phyloP scores from a whole-genome alignment of 192 early-diverging fungal genomes.

The Coemansia sp. region DNA sequence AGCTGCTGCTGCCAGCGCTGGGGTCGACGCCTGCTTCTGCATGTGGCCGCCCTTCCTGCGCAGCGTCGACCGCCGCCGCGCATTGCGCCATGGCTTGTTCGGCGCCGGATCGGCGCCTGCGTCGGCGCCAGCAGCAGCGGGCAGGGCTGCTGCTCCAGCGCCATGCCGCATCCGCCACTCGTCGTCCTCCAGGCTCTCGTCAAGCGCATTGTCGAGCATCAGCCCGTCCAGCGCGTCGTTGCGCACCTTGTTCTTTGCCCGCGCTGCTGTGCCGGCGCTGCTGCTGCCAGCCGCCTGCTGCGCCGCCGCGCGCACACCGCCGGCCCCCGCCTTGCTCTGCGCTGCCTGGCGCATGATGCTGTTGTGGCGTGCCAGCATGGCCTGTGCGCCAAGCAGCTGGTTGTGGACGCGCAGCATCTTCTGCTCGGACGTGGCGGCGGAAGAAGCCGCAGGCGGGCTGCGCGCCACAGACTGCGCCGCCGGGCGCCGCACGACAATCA shows the following conservation, averaged over 20 bases:
- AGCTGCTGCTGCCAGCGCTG: background rate
- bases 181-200: constrained; percentile 35
- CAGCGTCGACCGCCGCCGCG: constrained; percentile 45
- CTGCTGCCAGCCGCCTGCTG: constrained; percentile 1
- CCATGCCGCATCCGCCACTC: constrained; percentile 7
- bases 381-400: constrained; percentile 56
- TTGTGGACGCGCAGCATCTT: constrained; percentile 49
- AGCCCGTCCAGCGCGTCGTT: constrained; percentile 42
- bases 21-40: constrained; percentile 4
- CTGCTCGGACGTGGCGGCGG: constrained; percentile 27
- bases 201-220: constrained; percentile 51
- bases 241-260: constrained; percentile 32
- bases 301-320: background rate
- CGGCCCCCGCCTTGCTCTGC: background rate
- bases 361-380: constrained; percentile 51
- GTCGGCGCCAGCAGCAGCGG: constrained; percentile 4
- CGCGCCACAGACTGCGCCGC: background rate
- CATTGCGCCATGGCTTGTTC: constrained; percentile 43
- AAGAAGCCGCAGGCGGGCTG: background rate
- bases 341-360: constrained; percentile 37
- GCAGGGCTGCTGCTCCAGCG: background rate
- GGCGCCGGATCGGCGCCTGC: constrained; percentile 6
- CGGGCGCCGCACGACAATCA: constrained; percentile 50
- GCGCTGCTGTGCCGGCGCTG: background rate
- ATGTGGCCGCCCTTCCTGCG: constrained; percentile 23